phyloP scores from a whole-genome alignment of 2,329 filamentous ascomycete species.

The Septoria linicola region DNA sequence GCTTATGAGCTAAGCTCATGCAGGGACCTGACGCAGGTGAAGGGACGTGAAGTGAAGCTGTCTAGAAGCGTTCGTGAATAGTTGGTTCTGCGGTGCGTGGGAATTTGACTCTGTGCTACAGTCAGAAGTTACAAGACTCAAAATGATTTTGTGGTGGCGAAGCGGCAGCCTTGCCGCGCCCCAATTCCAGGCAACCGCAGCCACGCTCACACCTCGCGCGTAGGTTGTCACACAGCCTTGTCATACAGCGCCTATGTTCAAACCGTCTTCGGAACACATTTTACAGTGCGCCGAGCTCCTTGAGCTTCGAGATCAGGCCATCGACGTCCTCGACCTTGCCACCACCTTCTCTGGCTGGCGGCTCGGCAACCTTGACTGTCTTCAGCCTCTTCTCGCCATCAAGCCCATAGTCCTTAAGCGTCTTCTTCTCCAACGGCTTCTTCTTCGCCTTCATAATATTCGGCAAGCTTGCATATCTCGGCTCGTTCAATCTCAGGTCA shows the following conservation, averaged over 20 bases:
- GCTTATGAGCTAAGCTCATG: not conserved
- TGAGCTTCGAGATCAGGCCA: conserved; percentile 88
- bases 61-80: not conserved
- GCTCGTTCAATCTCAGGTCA: conserved; percentile 91
- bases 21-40: conserved; percentile 1
- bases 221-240: not conserved
- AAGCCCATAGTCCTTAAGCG: conserved; percentile 75
- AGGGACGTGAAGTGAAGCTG: not conserved
- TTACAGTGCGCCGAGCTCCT: conserved; percentile 90
- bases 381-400: conserved; percentile 75
- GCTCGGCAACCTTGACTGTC: conserved; percentile 87
- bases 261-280: conserved; percentile 4
- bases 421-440: conserved; percentile 96
- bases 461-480: conserved; percentile 88
- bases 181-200: conserved; percentile 13
- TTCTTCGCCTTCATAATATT: conserved; percentile 99
- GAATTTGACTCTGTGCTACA: not conserved
- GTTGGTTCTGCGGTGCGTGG: not conserved
- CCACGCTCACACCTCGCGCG: not conserved
- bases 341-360: conserved; percentile 81
- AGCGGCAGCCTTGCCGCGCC: not conserved
- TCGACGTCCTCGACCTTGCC: conserved; percentile 98
- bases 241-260: conserved; percentile 13
- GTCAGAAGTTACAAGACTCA: not conserved
- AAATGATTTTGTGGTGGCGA: conserved; percentile 2